Evolutionary conservation across 2,329 filamentous ascomycete species (phyloP).

Genomic region (Phymatotrichopsis omnivora): DNA sequence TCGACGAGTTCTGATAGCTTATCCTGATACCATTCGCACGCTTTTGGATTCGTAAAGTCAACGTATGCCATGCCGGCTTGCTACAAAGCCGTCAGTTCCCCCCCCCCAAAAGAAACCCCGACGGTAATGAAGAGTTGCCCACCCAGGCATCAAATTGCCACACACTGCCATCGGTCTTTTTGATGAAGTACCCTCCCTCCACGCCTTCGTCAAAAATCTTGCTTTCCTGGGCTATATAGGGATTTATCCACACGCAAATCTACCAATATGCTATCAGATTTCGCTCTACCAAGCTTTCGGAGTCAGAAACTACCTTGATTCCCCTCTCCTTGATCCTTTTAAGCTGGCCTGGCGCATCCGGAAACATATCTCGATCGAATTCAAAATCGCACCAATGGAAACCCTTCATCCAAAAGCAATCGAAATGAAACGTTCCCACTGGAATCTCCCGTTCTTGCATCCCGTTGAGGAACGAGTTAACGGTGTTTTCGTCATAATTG

Average conservation of each 20-base stretch:
- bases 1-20: constrained; percentile 56
- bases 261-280: not conserved
- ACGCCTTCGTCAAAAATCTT: constrained; percentile 54
- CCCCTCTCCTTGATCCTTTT: constrained; percentile 52
- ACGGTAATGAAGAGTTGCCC: no score
- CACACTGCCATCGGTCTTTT: constrained; percentile 56
- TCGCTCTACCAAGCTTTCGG: not conserved
- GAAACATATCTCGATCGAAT: constrained; percentile 58
- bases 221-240: constrained; percentile 61
- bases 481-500: constrained; percentile 59
- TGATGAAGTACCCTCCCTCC: constrained; percentile 57
- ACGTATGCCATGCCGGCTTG: constrained; percentile 65
- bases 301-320: constrained; percentile 39
- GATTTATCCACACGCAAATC: constrained; percentile 67
- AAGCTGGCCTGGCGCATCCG: constrained; percentile 55
- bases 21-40: constrained; percentile 52
- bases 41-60: constrained; percentile 63
- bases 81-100: no score
- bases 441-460: constrained; percentile 56
- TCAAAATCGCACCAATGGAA: constrained; percentile 67
- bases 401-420: constrained; percentile 68
- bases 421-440: constrained; percentile 64
- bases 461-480: constrained; percentile 56
- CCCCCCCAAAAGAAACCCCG: no score
- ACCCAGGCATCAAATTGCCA: constrained; percentile 62